phyloP scores from a whole-genome alignment of 768 basidiomycete genomes.

The Suillus weaverae region DNA sequence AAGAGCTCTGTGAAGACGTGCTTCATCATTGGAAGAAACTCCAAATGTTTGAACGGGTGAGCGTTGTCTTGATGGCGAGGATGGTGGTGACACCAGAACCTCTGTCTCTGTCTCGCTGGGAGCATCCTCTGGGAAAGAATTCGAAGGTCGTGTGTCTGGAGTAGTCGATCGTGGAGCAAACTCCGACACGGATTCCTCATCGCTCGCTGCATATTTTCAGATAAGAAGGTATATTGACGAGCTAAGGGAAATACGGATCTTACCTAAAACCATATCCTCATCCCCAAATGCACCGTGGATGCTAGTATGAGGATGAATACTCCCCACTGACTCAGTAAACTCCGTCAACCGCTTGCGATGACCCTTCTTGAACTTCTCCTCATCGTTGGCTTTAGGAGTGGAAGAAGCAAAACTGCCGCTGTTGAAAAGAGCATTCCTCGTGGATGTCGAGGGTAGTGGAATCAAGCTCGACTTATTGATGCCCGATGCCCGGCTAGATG shows the following conservation, averaged over 20 bases:
- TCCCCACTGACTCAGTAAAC: slow-evolving; percentile 24
- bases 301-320: slow-evolving; percentile 21
- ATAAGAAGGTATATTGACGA: slow-evolving; percentile 2
- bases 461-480: slow-evolving; percentile 39
- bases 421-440: slow-evolving; percentile 18
- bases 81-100: slow-evolving; percentile 23
- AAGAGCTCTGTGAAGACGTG: slow-evolving; percentile 17
- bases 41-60: slow-evolving; percentile 17
- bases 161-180: slow-evolving; percentile 26
- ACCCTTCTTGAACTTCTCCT: slow-evolving; percentile 24
- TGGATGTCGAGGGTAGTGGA: slow-evolving; percentile 43
- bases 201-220: slow-evolving; percentile 34
- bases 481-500: slow-evolving; percentile 28
- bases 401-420: slow-evolving; percentile 14
- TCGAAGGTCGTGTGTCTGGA: slow-evolving; percentile 23
- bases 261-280: slow-evolving; percentile 23
- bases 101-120: slow-evolving; percentile 30
- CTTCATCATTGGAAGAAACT: slow-evolving; percentile 14
- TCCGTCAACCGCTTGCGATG: slow-evolving; percentile 31
- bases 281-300: slow-evolving; percentile 15
- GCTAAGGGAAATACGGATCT: slow-evolving; percentile 6
- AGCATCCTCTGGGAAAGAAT: slow-evolving; percentile 15
- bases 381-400: slow-evolving; percentile 13
- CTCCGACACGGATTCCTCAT: slow-evolving; percentile 33
- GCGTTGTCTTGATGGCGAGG: slow-evolving; percentile 12